Percentiles rank a stretch among this genome's conserved stretches.
Conservation (phyloP, 805 yeast genomes). For the Saccharomycopsis sp. region DNA sequence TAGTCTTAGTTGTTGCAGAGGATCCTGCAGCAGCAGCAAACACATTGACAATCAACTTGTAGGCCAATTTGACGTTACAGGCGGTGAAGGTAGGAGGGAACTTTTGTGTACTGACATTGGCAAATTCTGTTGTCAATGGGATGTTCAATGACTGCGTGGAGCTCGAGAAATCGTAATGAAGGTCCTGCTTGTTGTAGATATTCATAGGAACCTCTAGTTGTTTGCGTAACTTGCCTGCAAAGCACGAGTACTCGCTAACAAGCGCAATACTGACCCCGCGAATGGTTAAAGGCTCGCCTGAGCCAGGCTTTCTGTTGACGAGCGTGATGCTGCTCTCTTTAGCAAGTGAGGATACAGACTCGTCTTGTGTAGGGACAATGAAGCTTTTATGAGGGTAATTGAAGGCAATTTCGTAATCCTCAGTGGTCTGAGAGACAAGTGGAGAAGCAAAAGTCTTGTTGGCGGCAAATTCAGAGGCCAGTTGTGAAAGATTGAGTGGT, state of each 20-base stretch:
- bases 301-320: background rate
- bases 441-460: background rate
- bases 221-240: background rate
- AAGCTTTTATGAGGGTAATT: background rate
- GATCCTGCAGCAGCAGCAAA: background rate
- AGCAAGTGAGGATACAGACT: background rate
- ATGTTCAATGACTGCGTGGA: background rate
- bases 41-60: background rate
- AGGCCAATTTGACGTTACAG: background rate
- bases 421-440: background rate
- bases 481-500: background rate
- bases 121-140: background rate
- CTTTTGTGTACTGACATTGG: background rate
- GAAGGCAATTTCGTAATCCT: background rate
- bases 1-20: conserved; percentile 1
- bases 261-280: background rate
- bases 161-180: background rate
- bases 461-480: background rate
- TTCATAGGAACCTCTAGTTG: background rate
- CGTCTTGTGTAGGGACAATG: background rate
- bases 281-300: background rate
- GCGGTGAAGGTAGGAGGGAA: background rate
- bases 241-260: background rate
- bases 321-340: background rate
- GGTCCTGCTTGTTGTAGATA: background rate